Conservation (phyloP, 768 basidiomycete genomes). For the Suillus ampliporus region DNA sequence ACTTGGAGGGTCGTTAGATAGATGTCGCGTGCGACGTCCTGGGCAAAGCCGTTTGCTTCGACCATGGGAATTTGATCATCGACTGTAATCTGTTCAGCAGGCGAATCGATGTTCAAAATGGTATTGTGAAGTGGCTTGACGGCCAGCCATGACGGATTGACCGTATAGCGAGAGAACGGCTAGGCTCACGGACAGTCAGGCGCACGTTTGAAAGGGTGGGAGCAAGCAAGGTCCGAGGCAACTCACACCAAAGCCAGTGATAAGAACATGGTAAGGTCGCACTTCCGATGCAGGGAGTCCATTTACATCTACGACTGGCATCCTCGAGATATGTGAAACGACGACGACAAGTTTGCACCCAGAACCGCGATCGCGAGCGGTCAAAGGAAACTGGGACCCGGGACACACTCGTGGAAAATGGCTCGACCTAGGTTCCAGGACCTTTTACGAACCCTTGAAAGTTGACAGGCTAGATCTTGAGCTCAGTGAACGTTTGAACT, state of each 20-base stretch:
- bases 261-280: slow-evolving; percentile 49
- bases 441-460: background rate
- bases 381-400: background rate
- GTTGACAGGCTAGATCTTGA: background rate
- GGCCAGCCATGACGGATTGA: slow-evolving; percentile 78
- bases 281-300: slow-evolving; percentile 31
- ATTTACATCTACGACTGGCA: slow-evolving; percentile 38
- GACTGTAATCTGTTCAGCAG: slow-evolving; percentile 27
- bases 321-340: slow-evolving; percentile 17
- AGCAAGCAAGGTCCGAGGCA: slow-evolving; percentile 24
- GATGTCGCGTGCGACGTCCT: slow-evolving; percentile 47
- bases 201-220: slow-evolving; percentile 16
- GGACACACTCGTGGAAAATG: background rate
- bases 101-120: slow-evolving; percentile 48
- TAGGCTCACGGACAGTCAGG: slow-evolving; percentile 36
- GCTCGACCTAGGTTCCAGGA: background rate
- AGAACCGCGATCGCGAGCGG: background rate
- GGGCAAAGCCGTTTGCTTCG: slow-evolving; percentile 19
- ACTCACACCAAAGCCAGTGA: slow-evolving; percentile 63
- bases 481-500: background rate
- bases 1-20: slow-evolving; percentile 65
- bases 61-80: slow-evolving; percentile 24
- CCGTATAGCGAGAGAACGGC: slow-evolving; percentile 60
- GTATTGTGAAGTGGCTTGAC: slow-evolving; percentile 66
- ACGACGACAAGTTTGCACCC: slow-evolving; percentile 1